Evolutionary conservation across 305 asterid species (phyloP).

Genomic region (Fraxinus sp.): DNA sequence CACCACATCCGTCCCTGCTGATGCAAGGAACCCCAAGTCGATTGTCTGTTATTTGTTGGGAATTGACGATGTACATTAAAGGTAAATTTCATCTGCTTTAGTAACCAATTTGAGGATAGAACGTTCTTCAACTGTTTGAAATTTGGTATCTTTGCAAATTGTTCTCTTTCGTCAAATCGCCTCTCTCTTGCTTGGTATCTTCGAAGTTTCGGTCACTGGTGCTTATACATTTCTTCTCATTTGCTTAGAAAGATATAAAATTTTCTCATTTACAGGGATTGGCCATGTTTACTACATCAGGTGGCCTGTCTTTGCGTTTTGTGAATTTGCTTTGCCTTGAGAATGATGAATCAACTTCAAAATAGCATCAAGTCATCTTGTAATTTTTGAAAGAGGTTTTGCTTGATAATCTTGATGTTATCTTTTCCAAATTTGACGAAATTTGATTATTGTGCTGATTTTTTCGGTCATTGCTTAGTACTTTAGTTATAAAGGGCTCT

Average conservation of each 20-base stretch:
- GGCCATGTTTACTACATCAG: neutral
- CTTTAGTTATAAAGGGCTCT: neutral
- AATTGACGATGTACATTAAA: neutral
- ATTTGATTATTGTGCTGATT: neutral
- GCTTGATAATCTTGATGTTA: neutral
- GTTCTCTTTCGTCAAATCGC: neutral
- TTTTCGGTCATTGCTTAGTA: neutral
- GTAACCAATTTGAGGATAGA: neutral
- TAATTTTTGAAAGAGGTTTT: neutral
- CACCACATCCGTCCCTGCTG: no score
- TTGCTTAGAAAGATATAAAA: constrained; percentile 17
- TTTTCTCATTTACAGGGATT: constrained; percentile 4
- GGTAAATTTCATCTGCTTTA: neutral
- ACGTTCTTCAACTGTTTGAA: neutral
- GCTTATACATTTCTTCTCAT: constrained; percentile 19
- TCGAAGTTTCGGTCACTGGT: constrained; percentile 85
- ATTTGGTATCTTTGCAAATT: neutral
- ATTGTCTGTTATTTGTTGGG: neutral
- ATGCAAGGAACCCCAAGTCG: neutral
- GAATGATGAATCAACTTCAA: neutral
- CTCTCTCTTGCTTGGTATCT: neutral
- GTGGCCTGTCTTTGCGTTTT: constrained; percentile 9
- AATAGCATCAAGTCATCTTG: neutral
- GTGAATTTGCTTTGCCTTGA: constrained; percentile 45
- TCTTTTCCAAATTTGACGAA: neutral